phyloP scores from a whole-genome alignment of 495 filamentous ascomycete species.

The Beverwykella pulmonaria region DNA sequence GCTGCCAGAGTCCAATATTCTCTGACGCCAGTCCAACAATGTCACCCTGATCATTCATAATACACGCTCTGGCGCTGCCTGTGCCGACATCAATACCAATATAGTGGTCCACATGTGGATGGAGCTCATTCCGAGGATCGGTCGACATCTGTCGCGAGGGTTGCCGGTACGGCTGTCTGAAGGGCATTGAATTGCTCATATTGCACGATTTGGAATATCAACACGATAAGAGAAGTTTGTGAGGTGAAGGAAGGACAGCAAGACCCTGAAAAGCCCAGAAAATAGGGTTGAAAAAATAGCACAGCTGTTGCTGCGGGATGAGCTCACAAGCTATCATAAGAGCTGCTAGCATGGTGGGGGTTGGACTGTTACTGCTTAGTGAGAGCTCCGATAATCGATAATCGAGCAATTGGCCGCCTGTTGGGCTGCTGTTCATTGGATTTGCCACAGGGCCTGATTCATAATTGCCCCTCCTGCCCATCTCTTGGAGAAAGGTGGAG shows the following conservation, averaged over 20 bases:
- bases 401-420: constrained; percentile 3
- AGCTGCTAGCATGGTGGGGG: constrained; percentile 20
- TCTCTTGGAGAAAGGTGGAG: constrained; percentile 10
- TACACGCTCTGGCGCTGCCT: constrained; percentile 89
- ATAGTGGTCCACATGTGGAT: constrained; percentile 64
- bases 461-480: not conserved
- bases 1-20: constrained; percentile 92
- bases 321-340: constrained; percentile 23
- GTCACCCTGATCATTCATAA: constrained; percentile 86
- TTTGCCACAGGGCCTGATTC: not conserved
- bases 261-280: constrained; percentile 4
- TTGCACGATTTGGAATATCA: not conserved
- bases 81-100: constrained; percentile 97
- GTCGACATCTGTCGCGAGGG: constrained; percentile 58
- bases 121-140: constrained; percentile 59
- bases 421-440: not conserved
- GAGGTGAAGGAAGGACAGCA: not conserved
- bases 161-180: constrained; percentile 42
- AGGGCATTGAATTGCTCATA: constrained; percentile 36
- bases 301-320: constrained; percentile 21
- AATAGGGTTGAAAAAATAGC: constrained; percentile 24
- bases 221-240: not conserved
- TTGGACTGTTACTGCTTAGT: constrained; percentile 13
- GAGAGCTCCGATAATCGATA: constrained; percentile 7
- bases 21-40: constrained; percentile 90